Conservation (phyloP, 2,329 filamentous ascomycete species). For the Cercospora zeae-maydis region DNA sequence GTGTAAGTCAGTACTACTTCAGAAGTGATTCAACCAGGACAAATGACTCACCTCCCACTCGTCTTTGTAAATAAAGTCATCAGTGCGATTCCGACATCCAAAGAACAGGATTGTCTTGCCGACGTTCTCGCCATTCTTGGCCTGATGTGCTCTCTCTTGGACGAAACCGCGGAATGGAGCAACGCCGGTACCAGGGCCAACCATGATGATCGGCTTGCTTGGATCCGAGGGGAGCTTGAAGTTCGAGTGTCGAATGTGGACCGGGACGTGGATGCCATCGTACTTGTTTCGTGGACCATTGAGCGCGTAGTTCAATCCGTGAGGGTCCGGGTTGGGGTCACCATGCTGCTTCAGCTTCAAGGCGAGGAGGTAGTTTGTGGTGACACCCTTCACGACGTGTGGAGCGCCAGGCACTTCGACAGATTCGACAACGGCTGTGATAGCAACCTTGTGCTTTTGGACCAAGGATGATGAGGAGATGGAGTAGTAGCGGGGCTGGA, state of each 20-base stretch:
- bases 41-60: conserved; percentile 83
- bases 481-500: conserved; percentile 98
- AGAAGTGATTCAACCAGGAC: not conserved
- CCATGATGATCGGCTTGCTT: conserved; percentile 88
- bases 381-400: conserved; percentile 84
- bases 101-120: conserved; percentile 91
- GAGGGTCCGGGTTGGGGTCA: conserved; percentile 74
- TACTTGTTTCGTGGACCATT: conserved; percentile 93
- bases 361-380: conserved; percentile 93
- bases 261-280: conserved; percentile 88
- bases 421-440: conserved; percentile 91
- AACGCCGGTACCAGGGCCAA: conserved; percentile 93
- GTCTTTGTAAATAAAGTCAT: conserved; percentile 87
- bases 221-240: conserved; percentile 98
- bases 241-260: conserved; percentile 96
- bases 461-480: conserved; percentile 96
- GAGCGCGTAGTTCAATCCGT: conserved; percentile 82
- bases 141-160: conserved; percentile 84
- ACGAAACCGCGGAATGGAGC: conserved; percentile 95
- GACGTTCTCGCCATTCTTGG: conserved; percentile 73
- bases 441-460: conserved; percentile 89
- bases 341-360: conserved; percentile 96
- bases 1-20: conserved; percentile 13
- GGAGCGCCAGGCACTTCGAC: conserved; percentile 70
- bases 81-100: conserved; percentile 79